These are phyloP conservation scores for Cyberlindnera mississippiensis DNA, from an alignment of 805 yeast genomes.

Conservation along the genomic window DNA sequence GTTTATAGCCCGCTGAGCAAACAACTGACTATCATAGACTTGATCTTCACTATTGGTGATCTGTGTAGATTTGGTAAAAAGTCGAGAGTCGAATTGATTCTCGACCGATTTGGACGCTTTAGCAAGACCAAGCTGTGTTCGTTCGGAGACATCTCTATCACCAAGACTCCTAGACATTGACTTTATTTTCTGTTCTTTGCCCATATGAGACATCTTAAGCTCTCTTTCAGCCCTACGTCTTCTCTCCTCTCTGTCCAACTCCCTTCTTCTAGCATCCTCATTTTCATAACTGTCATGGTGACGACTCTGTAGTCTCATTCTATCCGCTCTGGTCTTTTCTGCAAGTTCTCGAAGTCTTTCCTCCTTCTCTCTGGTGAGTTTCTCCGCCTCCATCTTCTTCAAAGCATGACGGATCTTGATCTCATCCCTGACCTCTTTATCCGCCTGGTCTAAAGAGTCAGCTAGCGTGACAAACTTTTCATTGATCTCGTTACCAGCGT, in stretches of 20 bases:
- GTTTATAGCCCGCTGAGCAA: constrained; percentile 48
- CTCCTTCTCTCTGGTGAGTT: constrained; percentile 47
- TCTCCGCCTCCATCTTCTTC: constrained; percentile 46
- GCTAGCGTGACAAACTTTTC: constrained; percentile 61
- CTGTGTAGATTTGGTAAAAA: constrained; percentile 46
- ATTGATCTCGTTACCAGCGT: constrained; percentile 38
- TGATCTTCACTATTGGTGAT: constrained; percentile 40
- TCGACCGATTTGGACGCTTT: constrained; percentile 36
- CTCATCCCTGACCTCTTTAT: constrained; percentile 53
- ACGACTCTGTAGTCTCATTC: constrained; percentile 10
- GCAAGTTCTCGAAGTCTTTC: constrained; percentile 49
- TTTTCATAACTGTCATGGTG: constrained; percentile 8
- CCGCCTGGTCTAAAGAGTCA: constrained; percentile 70
- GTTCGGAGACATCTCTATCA: constrained; percentile 54
- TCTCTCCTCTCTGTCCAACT: constrained; percentile 40
- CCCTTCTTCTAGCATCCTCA: constrained; percentile 32
- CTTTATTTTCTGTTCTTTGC: constrained; percentile 40
- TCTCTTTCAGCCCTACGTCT: constrained; percentile 45
- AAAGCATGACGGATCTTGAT: constrained; percentile 46
- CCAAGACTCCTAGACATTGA: constrained; percentile 38
- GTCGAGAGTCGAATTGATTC: constrained; percentile 53
- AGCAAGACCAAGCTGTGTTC: constrained; percentile 49
- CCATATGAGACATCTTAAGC: constrained; percentile 39
- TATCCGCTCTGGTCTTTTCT: constrained; percentile 40
- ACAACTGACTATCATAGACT: constrained; percentile 57